Percentiles rank a stretch among this genome's conserved stretches.
Evolutionary conservation across 768 basidiomycete species (phyloP).

Genomic region (Gymnopilus dilepis): DNA sequence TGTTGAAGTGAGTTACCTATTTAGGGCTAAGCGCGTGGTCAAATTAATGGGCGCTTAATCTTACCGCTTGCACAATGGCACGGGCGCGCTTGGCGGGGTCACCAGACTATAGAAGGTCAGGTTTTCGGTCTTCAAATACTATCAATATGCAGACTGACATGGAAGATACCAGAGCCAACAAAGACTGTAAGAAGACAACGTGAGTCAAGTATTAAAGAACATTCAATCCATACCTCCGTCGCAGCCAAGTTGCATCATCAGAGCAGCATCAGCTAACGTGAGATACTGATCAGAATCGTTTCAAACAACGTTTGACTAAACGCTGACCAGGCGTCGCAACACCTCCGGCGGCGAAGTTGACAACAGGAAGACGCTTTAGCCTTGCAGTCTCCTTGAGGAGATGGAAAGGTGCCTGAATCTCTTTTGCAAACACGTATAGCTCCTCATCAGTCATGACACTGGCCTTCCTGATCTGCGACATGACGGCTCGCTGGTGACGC

Average conservation of each 20-base stretch:
- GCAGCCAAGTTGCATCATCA: slow-evolving; percentile 99
- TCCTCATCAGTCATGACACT: slow-evolving; percentile 94
- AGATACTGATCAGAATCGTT: slow-evolving; percentile 9
- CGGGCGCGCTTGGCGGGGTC: slow-evolving; percentile 93
- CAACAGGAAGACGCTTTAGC: slow-evolving; percentile 90
- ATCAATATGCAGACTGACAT: slow-evolving; percentile 53
- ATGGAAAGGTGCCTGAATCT: slow-evolving; percentile 93
- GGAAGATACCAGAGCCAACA: slow-evolving; percentile 97
- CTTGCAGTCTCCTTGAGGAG: slow-evolving; percentile 96
- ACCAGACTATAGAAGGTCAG: slow-evolving; percentile 63
- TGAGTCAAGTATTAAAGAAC: slow-evolving; percentile 3
- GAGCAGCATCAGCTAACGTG: slow-evolving; percentile 83
- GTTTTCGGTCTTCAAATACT: too few relatives aligned
- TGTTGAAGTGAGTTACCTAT: slow-evolving; percentile 93
- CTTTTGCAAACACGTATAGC: slow-evolving; percentile 91
- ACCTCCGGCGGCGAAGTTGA: slow-evolving; percentile 96
- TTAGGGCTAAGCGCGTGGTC: slow-evolving; percentile 11
- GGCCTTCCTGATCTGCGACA: slow-evolving; percentile 83
- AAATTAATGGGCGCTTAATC: slow-evolving; percentile 19
- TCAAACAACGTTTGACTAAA: background rate
- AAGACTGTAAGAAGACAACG: slow-evolving; percentile 64
- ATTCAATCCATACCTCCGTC: slow-evolving; percentile 75
- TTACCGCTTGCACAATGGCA: slow-evolving; percentile 94
- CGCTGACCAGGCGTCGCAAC: slow-evolving; percentile 84
- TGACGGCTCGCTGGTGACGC: slow-evolving; percentile 85